Evolutionary conservation across 345 rosid species (phyloP), one percentile per base, ranked within the genome.

Genomic region (Lepidium africanum): DNA sequence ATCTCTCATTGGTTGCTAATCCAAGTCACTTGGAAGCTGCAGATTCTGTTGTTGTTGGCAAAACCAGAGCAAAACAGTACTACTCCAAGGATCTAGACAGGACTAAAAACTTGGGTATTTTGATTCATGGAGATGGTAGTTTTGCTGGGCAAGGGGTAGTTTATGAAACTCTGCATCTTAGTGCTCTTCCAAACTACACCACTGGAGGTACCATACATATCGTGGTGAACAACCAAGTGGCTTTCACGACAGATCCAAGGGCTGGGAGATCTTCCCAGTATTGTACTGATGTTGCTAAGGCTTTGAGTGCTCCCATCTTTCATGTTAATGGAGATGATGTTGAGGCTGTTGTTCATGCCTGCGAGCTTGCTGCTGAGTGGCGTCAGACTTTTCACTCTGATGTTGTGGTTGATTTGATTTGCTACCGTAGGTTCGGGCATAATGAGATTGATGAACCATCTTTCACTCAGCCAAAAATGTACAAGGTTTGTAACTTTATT

Each of bases 1-100:
- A 89, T 78, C 80, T 89, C 41, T 89, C 96, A 67, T 76, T 89
- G 80, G 92, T 89, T 71, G 96, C 96, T 47, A 89, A 89, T 71
- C 96, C 96, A 10, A 89, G 96, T 84, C 96, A 89, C 71, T 76
- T 89, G 81, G 96, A 89, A 82, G 96, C 96, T 68, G 96, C 88
- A 5, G 89, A 87, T 59, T 87, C 91, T 0, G 92, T 89, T 77
- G 91, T 89, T 70, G 84, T 89, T 58, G 96, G 93, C 13, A 89
- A 89, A 65, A 87, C 96, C 65, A 84, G 96, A 70, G 96, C 89
- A 30, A 89, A 89, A 67, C 96, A 89, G 38, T 89, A 89, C 77
- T 87, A 81, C 79, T 81, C 93, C 50, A 85, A 80, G 68, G 96
- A 89, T 73, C 16, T 38, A 39, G 82, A 89, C 66, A 85, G 96